Evolutionary conservation across 768 basidiomycete genomes (phyloP).

Genomic region (Cystofilobasidium capitatum): DNA sequence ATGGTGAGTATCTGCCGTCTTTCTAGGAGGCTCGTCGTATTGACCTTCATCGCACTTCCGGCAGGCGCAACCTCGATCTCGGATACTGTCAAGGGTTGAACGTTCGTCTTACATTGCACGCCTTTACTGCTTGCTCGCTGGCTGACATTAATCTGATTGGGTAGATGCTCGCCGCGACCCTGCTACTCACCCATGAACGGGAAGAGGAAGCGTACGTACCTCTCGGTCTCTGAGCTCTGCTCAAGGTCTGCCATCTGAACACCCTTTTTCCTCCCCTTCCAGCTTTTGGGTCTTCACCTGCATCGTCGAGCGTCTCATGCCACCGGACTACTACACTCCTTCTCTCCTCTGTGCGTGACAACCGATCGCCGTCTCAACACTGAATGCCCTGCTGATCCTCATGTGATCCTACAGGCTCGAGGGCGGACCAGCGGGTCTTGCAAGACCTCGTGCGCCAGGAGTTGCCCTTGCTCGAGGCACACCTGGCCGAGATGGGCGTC

Average conservation of each 20-base stretch:
- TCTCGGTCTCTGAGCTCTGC: not conserved
- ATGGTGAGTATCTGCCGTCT: conserved; percentile 49
- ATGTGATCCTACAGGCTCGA: conserved; percentile 44
- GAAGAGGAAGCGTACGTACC: conserved; percentile 43
- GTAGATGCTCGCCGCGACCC: conserved; percentile 71
- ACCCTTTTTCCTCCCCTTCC: not conserved
- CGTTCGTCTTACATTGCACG: conserved; percentile 19
- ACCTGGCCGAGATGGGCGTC: conserved; percentile 69
- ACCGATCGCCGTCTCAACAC: not conserved
- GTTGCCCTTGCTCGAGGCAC: conserved; percentile 61
- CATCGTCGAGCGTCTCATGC: conserved; percentile 38
- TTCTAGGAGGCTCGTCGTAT: not conserved
- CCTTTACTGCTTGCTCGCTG: not conserved
- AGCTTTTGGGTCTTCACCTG: conserved; percentile 24
- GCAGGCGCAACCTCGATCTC: conserved; percentile 77
- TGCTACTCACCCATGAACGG: conserved; percentile 82
- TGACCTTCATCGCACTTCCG: not conserved
- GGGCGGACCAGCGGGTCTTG: conserved; percentile 85
- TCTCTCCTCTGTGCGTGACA: conserved; percentile 57
- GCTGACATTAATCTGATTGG: conserved; percentile 50
- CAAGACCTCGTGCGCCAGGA: conserved; percentile 71
- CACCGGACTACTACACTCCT: conserved; percentile 87
- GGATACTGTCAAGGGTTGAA: conserved; percentile 68
- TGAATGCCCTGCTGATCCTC: too few species aligned
- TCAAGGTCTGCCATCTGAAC: not conserved